Base-by-base conservation (phyloP, 768 basidiomycete genomes). In the Stropharia rugosoannulata region DNA sequence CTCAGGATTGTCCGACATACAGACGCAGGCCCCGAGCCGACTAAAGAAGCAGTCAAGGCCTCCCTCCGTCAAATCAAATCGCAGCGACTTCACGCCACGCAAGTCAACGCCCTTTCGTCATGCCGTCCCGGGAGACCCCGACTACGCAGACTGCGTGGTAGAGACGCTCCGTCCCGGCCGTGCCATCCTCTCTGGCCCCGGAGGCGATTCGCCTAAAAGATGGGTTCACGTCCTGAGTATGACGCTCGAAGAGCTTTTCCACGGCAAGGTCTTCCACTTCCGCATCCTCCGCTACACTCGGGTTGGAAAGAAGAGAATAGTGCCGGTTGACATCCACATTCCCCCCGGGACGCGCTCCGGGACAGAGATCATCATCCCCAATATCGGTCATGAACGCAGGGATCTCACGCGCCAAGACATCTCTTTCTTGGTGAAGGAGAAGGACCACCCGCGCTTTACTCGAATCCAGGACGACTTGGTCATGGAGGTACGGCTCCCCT, bases 391-490 rank as follows among this genome's bases (percentile, higher is more conserved):
- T 66, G 82, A 87, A 60, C 73, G 80, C 51, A 71, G 72, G 61
- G 80, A 83, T 51, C 80, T 80, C n/a, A 70, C 73, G 8, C 75
- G 77, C 58, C 85, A 87, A 62, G 82, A 86, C 47, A 73, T 87
- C 51, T 75, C 83, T 37, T 86, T 87, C 62, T 63, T 85, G 25
- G 71, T 87, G 39, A 77, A 80, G 59, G 80, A 84, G 61, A 66
- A 73, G 39, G 73, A 76, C 43, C 82, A 86, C 56, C 72, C 80
- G 49, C 69, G 73, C 40, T 85, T 85, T 65, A 68, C 68, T 15
- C 73, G 85, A 45, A 71, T 74, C 22, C 77, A 74, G 42, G 75
- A 82, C 42, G 80, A 84, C 61, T 66, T 86, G 49, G 64, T 78
- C 51, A 62, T 81, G 61, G 73, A 79, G 27, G 74, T 83, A 25